Conservation (phyloP, 179 eudicot species). For the Monotropa hypopitys region DNA sequence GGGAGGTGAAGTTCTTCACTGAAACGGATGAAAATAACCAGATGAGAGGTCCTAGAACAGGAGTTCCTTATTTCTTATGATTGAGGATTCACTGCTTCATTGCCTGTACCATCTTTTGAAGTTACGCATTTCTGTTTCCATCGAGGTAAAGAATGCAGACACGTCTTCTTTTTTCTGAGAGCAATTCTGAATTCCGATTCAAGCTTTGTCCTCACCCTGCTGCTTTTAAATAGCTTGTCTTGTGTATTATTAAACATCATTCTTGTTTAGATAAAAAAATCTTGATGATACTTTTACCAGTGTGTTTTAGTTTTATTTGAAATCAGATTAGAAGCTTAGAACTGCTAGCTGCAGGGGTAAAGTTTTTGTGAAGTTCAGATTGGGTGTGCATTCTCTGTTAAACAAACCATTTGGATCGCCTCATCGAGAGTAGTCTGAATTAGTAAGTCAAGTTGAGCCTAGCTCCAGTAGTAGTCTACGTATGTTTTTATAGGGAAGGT, state of each 20-base stretch:
- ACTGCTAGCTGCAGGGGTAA: constrained; percentile 7
- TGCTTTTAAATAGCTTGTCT: constrained; percentile 11
- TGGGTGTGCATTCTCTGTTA: background rate
- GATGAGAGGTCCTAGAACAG: constrained; percentile 97
- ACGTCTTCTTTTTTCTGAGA: background rate
- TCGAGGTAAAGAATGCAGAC: constrained; percentile 4
- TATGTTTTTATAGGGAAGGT: no score
- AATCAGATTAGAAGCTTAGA: constrained; percentile 6
- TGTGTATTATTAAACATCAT: constrained; percentile 10
- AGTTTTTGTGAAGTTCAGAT: background rate
- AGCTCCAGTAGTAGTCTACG: background rate
- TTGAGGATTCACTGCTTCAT: constrained; percentile 13
- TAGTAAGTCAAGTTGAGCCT: background rate
- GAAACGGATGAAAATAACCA: constrained; percentile 99
- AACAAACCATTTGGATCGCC: background rate
- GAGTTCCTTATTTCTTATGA: constrained; percentile 96
- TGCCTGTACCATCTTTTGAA: constrained; percentile 12
- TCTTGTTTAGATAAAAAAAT: no score
- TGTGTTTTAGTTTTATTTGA: constrained; percentile 6
- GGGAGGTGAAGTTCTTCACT: constrained; percentile 97
- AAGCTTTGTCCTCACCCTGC: constrained; percentile 6
- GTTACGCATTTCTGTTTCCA: background rate
- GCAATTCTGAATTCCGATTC: constrained; percentile 6
- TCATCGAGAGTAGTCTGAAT: background rate
- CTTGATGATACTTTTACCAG: constrained; percentile 3